Percentiles rank a stretch among this genome's conserved stretches.
Conservation (phyloP, 805 yeast species). For the Martiniozyma abietophila region DNA sequence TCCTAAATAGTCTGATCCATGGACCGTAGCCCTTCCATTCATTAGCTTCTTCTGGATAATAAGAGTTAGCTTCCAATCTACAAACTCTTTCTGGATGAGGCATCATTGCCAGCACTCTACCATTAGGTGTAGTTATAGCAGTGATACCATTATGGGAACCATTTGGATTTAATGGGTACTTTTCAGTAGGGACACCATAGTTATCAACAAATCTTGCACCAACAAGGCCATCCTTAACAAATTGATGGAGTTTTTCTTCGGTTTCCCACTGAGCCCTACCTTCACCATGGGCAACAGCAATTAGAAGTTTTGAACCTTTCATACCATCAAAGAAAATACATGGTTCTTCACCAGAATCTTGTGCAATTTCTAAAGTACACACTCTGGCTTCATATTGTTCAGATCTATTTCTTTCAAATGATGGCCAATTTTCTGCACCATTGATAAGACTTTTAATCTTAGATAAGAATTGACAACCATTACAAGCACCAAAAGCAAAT, state of each 20-base stretch:
- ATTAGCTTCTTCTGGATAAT: slow-evolving; percentile 63
- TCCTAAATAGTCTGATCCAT: slow-evolving; percentile 87
- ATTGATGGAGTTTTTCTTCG: slow-evolving; percentile 35
- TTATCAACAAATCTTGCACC: slow-evolving; percentile 83
- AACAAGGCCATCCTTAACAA: slow-evolving; percentile 44
- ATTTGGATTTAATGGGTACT: slow-evolving; percentile 91
- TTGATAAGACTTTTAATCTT: slow-evolving; percentile 82
- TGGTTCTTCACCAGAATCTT: slow-evolving; percentile 33
- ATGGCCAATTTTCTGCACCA: slow-evolving; percentile 93
- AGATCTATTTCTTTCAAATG: slow-evolving; percentile 80
- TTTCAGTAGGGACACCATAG: slow-evolving; percentile 74
- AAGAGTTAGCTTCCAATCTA: slow-evolving; percentile 82
- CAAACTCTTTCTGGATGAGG: slow-evolving; percentile 97
- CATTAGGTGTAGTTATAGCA: slow-evolving; percentile 83
- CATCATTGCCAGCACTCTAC: slow-evolving; percentile 97
- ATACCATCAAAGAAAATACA: slow-evolving; percentile 76
- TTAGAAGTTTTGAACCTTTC: slow-evolving; percentile 91
- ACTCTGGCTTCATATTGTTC: slow-evolving; percentile 98
- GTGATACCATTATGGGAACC: slow-evolving; percentile 92
- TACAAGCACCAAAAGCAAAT: slow-evolving; percentile 96
- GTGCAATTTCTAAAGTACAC: slow-evolving; percentile 70
- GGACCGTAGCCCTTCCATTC: slow-evolving; percentile 85
- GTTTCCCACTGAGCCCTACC: slow-evolving; percentile 73
- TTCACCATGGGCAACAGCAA: slow-evolving; percentile 98
- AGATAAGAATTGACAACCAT: slow-evolving; percentile 94